Evolutionary conservation across 176 grass and related monocot species (phyloP), one percentile per base, ranked within the genome.

Genomic region (Pontederia paniculata): DNA sequence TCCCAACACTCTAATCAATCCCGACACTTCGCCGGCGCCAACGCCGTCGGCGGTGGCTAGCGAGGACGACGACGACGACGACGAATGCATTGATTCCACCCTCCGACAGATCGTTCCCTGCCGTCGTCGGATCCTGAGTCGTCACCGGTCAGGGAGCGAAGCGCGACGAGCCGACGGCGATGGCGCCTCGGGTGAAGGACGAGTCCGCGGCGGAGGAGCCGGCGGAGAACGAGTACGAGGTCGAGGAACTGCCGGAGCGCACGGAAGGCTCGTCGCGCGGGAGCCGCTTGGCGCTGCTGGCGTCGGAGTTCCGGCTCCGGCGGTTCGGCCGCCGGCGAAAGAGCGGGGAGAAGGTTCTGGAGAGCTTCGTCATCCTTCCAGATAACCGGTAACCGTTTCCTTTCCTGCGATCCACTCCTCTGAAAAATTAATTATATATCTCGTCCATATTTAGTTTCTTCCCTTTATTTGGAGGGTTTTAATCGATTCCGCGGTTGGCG

Each of bases 291-390:
- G 66, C 68, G 23, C 60, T 91, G 53, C 57, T 98, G 74, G 57
- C 52, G 52, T 79, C 77, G 55, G 83, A 84, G 19, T 45, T 84
- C 74, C 58, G 77, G 47, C 66, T 81, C 21, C 23, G 65, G 67
- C 70, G 54, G 28, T 20, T 82, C 56, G 66, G 67, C 70, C 69
- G 42, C 22, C 77, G 58, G 44, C 75, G 66, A 17, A 1, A 23
- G 23, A 50, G 47, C 8, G 61, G 70, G 14, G 54, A 60, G 42
- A 55, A 50, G 4, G 57, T 66, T 54, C 55, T 80, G 23, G 70
- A 77, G 49, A 52, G 69, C 71, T 73, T 75, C 75, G 63, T 98
- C 68, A 84, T 98, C 74, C 61, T 44, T 71, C 87, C 87, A 44
- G 94, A 93, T 53, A 84, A 93, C 66, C 57, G 23, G 94, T 88